Base-by-base conservation (phyloP, 2,329 filamentous ascomycete genomes). In the Coniochaeta pulveracea region DNA sequence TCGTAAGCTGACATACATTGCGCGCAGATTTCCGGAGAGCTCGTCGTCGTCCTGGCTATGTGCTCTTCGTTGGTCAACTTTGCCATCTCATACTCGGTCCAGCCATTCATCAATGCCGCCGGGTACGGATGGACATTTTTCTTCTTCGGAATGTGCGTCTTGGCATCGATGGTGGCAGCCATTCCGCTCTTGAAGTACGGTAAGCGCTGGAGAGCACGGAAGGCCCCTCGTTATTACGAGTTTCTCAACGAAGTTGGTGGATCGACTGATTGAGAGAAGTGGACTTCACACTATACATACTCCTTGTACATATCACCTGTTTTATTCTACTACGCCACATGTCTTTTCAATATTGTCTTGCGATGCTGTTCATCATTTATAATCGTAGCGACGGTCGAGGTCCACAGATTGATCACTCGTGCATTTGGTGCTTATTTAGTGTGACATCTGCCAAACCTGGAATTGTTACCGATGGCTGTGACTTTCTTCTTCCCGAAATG, bases 1-100 rank as follows among this genome's bases (percentile, higher is more conserved):
- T 19, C 8, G 5, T 5, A 4, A 18, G 26, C 4, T 15, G 4
- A 8, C 12, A 15, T 27, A 18, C 4, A 28, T 11, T 17, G 26
- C 17, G n/a, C 15, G 7, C 32, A 55, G 48, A 50, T 58, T 14
- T 54, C 53, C 3, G 52, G 55, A 18, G 54, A 57, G 37, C 47
- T 57, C 2, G 54, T 57, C 6, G 49, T 56, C 11, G 49, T 58
- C 5, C 44, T 57, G 2, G 54, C 54, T 6, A 53, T 56, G 31
- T 57, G 52, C 38, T 54, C 38, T 21, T 40, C 37, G 10, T 17
- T 39, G 14, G 38, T 44, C 16, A 44, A 43, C 22, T 57, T 57
- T 25, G 54, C 52, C 15, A 55, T 57, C 19, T 55, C 50, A 2
- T 58, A 55, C 34, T 54, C 53, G 2, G 52, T 59, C 16, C 55